These are phyloP conservation scores for Gossypium armourianum DNA, from an alignment of 441 rosid genomes.

Conservation along the genomic window DNA sequence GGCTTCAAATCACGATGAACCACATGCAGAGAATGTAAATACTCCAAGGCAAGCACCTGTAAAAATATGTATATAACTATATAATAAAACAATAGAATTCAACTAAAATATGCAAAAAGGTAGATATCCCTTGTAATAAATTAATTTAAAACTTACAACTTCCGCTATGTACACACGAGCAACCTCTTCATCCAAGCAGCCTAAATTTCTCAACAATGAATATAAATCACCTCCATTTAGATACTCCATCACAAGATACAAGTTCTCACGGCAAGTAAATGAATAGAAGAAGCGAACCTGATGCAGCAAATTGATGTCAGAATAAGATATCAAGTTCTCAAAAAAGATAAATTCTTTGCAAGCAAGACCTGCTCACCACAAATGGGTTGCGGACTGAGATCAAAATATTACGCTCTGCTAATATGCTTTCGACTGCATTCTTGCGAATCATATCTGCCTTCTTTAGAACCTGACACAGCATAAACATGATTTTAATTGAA, in stretches of 20 bases:
- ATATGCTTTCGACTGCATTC: constrained; percentile 97
- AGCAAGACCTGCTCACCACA: constrained; percentile 80
- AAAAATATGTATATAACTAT: neutral
- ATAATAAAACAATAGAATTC: neutral
- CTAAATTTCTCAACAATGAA: constrained; percentile 48
- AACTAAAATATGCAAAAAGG: neutral
- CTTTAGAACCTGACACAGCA: constrained; percentile 64
- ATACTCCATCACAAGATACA: constrained; percentile 97
- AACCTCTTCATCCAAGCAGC: constrained; percentile 94
- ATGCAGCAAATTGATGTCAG: constrained; percentile 23
- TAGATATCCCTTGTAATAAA: neutral
- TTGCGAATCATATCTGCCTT: constrained; percentile 97
- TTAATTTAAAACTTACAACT: constrained; percentile 54
- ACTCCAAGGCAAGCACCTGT: constrained; percentile 14
- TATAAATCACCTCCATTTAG: constrained; percentile 3
- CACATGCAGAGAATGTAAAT: constrained; percentile 45
- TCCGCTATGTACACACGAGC: constrained; percentile 94
- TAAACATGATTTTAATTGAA: constrained; percentile 13
- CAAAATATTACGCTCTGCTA: constrained; percentile 94
- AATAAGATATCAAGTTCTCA: constrained; percentile 19
- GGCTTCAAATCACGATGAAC: constrained; percentile 99
- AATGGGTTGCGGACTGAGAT: constrained; percentile 96
- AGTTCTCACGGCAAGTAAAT: constrained; percentile 64
- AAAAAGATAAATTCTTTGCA: constrained; percentile 20
- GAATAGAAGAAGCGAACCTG: constrained; percentile 24